Percentiles rank a stretch among this genome's conserved stretches.
These are phyloP conservation scores for Parathielavia appendiculata DNA, from an alignment of 495 filamentous ascomycete species.

Conservation along the genomic window DNA sequence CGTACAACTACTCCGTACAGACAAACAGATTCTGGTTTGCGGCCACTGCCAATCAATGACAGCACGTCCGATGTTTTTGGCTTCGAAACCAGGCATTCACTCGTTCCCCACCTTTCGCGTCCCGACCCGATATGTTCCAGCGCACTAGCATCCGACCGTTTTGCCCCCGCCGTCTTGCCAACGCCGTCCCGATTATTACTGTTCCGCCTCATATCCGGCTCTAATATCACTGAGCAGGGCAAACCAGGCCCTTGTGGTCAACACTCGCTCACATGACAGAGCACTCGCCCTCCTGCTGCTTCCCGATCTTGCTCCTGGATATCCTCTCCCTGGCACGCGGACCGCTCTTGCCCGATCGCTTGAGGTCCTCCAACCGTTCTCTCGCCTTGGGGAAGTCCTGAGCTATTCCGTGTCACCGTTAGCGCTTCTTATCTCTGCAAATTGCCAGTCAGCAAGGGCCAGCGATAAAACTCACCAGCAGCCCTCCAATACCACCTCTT, in stretches of 20 bases:
- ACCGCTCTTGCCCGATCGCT: slow-evolving; percentile 65
- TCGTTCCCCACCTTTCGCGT: not conserved
- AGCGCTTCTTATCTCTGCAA: too few relatives aligned
- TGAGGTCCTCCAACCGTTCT: slow-evolving; percentile 87
- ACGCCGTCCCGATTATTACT: slow-evolving; percentile 3
- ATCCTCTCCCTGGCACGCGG: slow-evolving; percentile 68
- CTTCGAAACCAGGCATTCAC: not conserved
- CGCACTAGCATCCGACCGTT: not conserved
- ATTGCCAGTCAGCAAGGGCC: not conserved
- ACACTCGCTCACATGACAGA: slow-evolving; percentile 60
- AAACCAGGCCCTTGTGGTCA: too few relatives aligned
- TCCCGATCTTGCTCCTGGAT: slow-evolving; percentile 74
- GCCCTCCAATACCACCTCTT: slow-evolving; percentile 98
- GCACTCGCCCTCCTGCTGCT: slow-evolving; percentile 82
- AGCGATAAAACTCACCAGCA: slow-evolving; percentile 66
- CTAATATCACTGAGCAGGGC: not conserved
- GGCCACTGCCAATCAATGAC: not conserved
- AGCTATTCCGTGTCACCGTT: slow-evolving; percentile 49
- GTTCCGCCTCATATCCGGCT: not conserved
- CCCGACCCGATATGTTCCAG: not conserved
- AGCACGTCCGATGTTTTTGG: not conserved
- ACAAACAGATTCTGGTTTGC: not conserved
- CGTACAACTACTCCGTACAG: slow-evolving; percentile 6
- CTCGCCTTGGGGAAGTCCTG: slow-evolving; percentile 91
- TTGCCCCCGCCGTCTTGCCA: not conserved